Base-by-base conservation (phyloP, 73 alveolate genomes). In the Symbiodinium natans region DNA sequence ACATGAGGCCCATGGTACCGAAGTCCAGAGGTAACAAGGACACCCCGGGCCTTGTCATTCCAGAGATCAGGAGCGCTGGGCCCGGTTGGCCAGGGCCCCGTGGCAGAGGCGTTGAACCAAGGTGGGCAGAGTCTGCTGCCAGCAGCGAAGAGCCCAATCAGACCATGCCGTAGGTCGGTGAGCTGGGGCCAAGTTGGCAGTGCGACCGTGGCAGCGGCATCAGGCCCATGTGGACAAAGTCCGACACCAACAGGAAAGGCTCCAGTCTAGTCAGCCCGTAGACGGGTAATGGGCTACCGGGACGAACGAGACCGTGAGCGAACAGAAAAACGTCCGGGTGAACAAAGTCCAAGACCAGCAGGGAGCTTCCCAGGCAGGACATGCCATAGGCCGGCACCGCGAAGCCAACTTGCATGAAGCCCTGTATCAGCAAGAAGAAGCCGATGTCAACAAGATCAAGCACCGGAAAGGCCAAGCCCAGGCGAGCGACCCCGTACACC, bases 261-360 rank as follows among this genome's bases (percentile, higher is more conserved):
- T 75, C 93, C 17, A 63, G 80, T 34, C 54, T 4, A 2, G 86
- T 25, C 43, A 93, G 5, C 3, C 99, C 99, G n/a, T 82, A 93
- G 99, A 29, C 52, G 27, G 87, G 63, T 73, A 54, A 54, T 46
- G 59, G 31, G 92, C 23, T 46, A 29, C 39, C 98, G 34, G 38
- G 63, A 80, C 98, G 39, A 36, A 74, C 68, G 36, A 46, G 84
- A 74, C 98, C 83, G 1, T 36, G 80, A 4, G 33, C 90, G 41
- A 27, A 48, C 31, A 48, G 39, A 4, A 77, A 41, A 34, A 34
- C 3, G 74, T 11, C 98, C 31, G 82, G 68, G 54, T 92, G 92
- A 39, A 77, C 98, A 80, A 92, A 46, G 92, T 92, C 98, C 98
- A 77, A 38, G 42, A 52, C 92, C 41, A 43, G 43, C 82, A 80